These are phyloP conservation scores for Verticillium tricorpus DNA, from an alignment of 2,329 filamentous ascomycete genomes.

Conservation along the genomic window DNA sequence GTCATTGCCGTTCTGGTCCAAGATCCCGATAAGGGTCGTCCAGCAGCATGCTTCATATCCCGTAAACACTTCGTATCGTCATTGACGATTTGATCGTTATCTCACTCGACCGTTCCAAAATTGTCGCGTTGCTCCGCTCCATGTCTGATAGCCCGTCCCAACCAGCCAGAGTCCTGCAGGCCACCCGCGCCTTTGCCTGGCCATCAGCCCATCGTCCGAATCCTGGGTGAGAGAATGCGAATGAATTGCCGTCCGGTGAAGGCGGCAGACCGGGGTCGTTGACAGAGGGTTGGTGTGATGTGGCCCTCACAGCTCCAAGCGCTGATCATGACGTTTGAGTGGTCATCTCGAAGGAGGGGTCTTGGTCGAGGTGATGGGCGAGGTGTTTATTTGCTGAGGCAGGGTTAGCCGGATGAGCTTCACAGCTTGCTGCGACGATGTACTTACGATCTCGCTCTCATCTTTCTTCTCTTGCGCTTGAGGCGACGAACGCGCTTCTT, in stretches of 20 bases:
- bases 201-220: neutral
- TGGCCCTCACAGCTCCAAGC: conserved; percentile 2
- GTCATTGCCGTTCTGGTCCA: conserved; percentile 3
- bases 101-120: conserved; percentile 1
- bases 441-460: conserved; percentile 90
- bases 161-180: neutral
- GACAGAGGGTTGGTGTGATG: neutral
- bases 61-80: conserved; percentile 5
- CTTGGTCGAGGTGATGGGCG: conserved; percentile 52
- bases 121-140: neutral
- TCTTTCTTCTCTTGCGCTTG: conserved; percentile 99
- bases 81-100: conserved; percentile 2
- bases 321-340: conserved; percentile 6
- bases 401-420: conserved; percentile 23
- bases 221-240: neutral
- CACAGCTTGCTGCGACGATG: neutral
- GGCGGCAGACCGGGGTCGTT: neutral
- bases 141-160: conserved; percentile 1
- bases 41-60: neutral
- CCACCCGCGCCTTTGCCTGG: neutral
- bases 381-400: conserved; percentile 62
- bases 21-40: neutral
- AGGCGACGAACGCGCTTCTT: conserved; percentile 99
- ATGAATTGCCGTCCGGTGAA: neutral
- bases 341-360: conserved; percentile 31